A percentile compares a stretch with the other conserved stretches of the same genome.
Evolutionary conservation across 2,329 filamentous ascomycete genomes (phyloP).

Genomic region (Waltergamsia citrina): DNA sequence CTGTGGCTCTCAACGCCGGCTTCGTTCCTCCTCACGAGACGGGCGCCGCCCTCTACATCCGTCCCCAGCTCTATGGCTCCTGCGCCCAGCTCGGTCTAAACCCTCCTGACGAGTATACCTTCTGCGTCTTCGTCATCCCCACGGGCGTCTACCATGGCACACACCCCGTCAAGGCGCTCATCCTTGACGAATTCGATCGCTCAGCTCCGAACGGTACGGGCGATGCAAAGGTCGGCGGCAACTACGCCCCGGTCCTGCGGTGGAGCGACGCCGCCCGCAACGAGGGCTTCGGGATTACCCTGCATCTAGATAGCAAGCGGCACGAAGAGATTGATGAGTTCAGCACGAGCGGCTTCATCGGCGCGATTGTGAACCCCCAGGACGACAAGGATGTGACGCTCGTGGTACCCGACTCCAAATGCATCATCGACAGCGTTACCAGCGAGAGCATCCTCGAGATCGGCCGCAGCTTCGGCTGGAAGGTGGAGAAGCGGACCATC

Average conservation of each 20-base stretch:
- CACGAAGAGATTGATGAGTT: slow-evolving; percentile 91
- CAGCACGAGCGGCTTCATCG: slow-evolving; percentile 88
- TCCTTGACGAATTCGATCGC: slow-evolving; percentile 89
- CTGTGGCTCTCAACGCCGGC: slow-evolving; percentile 80
- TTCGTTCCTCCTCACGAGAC: slow-evolving; percentile 86
- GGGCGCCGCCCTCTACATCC: slow-evolving; percentile 86
- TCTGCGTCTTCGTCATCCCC: slow-evolving; percentile 82
- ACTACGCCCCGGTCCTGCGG: slow-evolving; percentile 85
- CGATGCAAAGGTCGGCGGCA: slow-evolving; percentile 88
- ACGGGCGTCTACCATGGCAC: slow-evolving; percentile 92
- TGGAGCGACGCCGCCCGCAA: slow-evolving; percentile 74
- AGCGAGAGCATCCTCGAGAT: slow-evolving; percentile 71
- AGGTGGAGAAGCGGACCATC: slow-evolving; percentile 67
- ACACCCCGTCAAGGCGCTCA: slow-evolving; percentile 75
- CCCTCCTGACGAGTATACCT: slow-evolving; percentile 86
- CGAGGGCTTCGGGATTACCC: slow-evolving; percentile 84
- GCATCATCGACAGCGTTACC: slow-evolving; percentile 81
- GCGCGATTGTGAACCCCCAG: slow-evolving; percentile 49
- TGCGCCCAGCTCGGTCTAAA: slow-evolving; percentile 78
- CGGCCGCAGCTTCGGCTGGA: slow-evolving; percentile 71
- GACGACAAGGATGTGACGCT: slow-evolving; percentile 57
- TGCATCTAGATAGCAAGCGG: slow-evolving; percentile 81
- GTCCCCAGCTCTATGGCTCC: slow-evolving; percentile 80
- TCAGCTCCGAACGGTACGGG: slow-evolving; percentile 87
- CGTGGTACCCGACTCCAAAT: slow-evolving; percentile 75